These are phyloP conservation scores for Wickerhamomyces canadensis DNA, from an alignment of 805 yeast species.

Conservation along the genomic window DNA sequence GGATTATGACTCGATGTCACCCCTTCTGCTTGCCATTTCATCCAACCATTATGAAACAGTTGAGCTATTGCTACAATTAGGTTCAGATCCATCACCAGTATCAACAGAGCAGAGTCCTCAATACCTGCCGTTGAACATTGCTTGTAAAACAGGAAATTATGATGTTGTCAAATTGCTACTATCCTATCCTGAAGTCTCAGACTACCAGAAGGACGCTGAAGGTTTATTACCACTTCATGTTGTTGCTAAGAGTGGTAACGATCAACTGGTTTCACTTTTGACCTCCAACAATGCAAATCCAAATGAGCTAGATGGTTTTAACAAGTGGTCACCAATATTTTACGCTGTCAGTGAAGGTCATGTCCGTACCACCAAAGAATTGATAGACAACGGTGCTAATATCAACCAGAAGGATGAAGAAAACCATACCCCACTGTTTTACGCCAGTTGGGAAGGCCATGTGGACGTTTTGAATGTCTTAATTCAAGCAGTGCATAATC, in stretches of 20 bases:
- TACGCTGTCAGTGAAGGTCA: conserved; percentile 89
- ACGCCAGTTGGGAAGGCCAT: conserved; percentile 94
- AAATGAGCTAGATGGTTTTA: conserved; percentile 75
- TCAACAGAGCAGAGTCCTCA: conserved; percentile 50
- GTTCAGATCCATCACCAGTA: conserved; percentile 40
- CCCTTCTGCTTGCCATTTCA: conserved; percentile 73
- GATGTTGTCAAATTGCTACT: conserved; percentile 52
- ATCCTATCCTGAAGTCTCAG: conserved; percentile 27
- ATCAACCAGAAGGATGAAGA: conserved; percentile 69
- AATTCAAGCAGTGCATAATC: conserved; percentile 29
- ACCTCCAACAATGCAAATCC: conserved; percentile 70
- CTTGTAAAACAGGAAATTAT: conserved; percentile 79
- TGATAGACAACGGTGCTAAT: conserved; percentile 71
- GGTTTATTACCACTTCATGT: conserved; percentile 86
- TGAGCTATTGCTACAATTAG: conserved; percentile 41
- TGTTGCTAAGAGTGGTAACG: conserved; percentile 79
- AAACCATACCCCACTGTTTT: conserved; percentile 73
- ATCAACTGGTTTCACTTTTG: conserved; percentile 59
- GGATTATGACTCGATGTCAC: conserved; percentile 77
- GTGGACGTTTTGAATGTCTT: conserved; percentile 72
- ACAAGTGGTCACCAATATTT: conserved; percentile 91
- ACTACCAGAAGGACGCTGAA: conserved; percentile 66
- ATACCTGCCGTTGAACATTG: conserved; percentile 75
- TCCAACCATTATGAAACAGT: conserved; percentile 55
- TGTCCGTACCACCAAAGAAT: conserved; percentile 57